phyloP scores from a whole-genome alignment of 2,329 filamentous ascomycete genomes.

The Microsporum ferrugineum region DNA sequence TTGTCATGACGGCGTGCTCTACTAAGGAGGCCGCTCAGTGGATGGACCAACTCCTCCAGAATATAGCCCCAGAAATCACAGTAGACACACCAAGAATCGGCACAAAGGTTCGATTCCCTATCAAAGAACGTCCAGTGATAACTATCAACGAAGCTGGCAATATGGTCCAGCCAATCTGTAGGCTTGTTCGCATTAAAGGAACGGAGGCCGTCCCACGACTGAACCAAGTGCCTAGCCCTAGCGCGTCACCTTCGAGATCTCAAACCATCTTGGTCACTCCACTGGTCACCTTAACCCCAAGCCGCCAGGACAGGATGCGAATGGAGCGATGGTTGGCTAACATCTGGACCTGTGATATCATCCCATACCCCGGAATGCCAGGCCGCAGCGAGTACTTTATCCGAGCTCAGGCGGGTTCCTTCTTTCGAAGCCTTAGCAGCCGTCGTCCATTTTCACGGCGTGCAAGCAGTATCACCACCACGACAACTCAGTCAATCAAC shows the following conservation, averaged over 20 bases:
- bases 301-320: conserved; percentile 62
- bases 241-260: conserved; percentile 18
- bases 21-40: conserved; percentile 68
- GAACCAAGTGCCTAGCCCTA: conserved; percentile 5
- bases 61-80: conserved; percentile 37
- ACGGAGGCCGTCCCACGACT: conserved; percentile 10
- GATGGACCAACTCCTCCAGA: conserved; percentile 54
- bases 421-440: conserved; percentile 80
- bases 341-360: conserved; percentile 68
- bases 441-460: conserved; percentile 64
- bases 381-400: conserved; percentile 60
- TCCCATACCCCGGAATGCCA: conserved; percentile 75
- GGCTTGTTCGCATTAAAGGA: conserved; percentile 14
- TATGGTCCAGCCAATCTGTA: conserved; percentile 5
- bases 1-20: conserved; percentile 79
- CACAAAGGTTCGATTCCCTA: conserved; percentile 5
- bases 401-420: conserved; percentile 65
- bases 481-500: conserved; percentile 12
- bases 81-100: conserved; percentile 14
- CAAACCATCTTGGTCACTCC: conserved; percentile 57
- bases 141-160: conserved; percentile 51
- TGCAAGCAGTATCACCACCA: conserved; percentile 45
- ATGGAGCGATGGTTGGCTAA: conserved; percentile 64
- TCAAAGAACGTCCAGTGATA: conserved; percentile 45
- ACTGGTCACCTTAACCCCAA: conserved; percentile 61